A percentile compares a stretch with the other conserved stretches of the same genome.
These are phyloP conservation scores for Apodospora peruviana DNA, from an alignment of 495 filamentous ascomycete species.

Conservation along the genomic window DNA sequence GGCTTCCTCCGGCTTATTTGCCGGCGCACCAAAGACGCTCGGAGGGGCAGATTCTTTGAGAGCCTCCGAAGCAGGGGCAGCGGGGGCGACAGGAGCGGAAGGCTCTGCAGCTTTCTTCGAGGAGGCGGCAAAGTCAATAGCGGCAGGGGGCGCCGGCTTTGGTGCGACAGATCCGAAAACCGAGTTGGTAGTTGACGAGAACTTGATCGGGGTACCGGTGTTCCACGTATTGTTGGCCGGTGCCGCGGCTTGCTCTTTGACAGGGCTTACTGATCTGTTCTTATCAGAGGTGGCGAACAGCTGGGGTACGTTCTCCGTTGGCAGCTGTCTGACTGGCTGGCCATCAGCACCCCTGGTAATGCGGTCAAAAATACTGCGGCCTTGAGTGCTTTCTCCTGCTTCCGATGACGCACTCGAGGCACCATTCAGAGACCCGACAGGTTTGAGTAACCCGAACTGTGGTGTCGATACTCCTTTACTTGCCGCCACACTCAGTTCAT, in stretches of 20 bases:
- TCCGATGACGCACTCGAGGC: slow-evolving; percentile 27
- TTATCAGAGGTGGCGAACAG: slow-evolving; percentile 26
- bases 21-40: slow-evolving; percentile 17
- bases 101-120: slow-evolving; percentile 15
- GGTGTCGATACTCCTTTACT: slow-evolving; percentile 32
- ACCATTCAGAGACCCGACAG: slow-evolving; percentile 16
- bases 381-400: slow-evolving; percentile 28
- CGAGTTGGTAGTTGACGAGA: slow-evolving; percentile 23
- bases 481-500: slow-evolving; percentile 24
- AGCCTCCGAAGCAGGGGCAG: slow-evolving; percentile 4
- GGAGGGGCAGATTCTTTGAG: slow-evolving; percentile 8
- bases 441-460: slow-evolving; percentile 20
- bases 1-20: slow-evolving; percentile 18
- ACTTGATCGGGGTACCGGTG: slow-evolving; percentile 33
- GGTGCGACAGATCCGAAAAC: slow-evolving; percentile 25
- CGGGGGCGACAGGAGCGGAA: too few relatives aligned
- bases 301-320: slow-evolving; percentile 15
- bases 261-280: slow-evolving; percentile 26
- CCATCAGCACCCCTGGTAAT: slow-evolving; percentile 44
- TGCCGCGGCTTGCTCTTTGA: slow-evolving; percentile 29
- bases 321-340: slow-evolving; percentile 38
- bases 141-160: slow-evolving; percentile 21
- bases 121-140: slow-evolving; percentile 19
- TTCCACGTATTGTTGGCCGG: slow-evolving; percentile 45
- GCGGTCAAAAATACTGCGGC: slow-evolving; percentile 56